These are phyloP conservation scores for Zygosaccharomyces rouxii DNA, from an alignment of 805 yeast genomes.

Conservation along the genomic window DNA sequence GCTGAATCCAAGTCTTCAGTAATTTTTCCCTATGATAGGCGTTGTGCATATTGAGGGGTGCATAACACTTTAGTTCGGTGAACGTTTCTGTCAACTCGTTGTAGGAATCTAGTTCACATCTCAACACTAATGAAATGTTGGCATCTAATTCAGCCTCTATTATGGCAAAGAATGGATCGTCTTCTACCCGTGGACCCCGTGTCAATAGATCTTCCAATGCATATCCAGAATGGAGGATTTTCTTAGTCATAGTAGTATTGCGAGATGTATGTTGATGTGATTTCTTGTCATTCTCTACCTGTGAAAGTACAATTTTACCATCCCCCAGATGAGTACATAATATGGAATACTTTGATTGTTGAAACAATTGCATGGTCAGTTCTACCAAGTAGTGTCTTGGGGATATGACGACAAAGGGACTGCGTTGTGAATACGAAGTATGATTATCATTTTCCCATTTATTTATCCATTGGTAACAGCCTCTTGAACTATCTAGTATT, in stretches of 20 bases:
- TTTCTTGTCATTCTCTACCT: slow-evolving; percentile 12
- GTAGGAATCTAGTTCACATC: slow-evolving; percentile 35
- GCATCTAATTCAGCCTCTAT: slow-evolving; percentile 23
- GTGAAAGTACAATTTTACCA: slow-evolving; percentile 22
- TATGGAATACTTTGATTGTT: slow-evolving; percentile 12
- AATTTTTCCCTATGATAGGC: slow-evolving; percentile 29
- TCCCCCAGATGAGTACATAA: slow-evolving; percentile 17
- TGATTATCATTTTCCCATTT: slow-evolving; percentile 6
- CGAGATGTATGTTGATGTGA: slow-evolving; percentile 11
- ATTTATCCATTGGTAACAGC: slow-evolving; percentile 23
- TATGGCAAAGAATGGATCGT: slow-evolving; percentile 21
- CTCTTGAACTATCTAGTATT: slow-evolving; percentile 19
- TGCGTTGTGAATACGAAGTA: slow-evolving; percentile 9
- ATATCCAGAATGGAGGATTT: slow-evolving; percentile 31
- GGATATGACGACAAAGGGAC: slow-evolving; percentile 20
- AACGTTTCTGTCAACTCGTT: slow-evolving; percentile 18
- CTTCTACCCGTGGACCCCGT: slow-evolving; percentile 1
- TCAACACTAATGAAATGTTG: slow-evolving; percentile 22
- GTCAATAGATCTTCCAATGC: slow-evolving; percentile 30
- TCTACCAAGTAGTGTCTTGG: slow-evolving; percentile 33
- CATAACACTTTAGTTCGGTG: slow-evolving; percentile 33
- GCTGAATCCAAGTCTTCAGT: slow-evolving; percentile 34
- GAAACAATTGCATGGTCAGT: slow-evolving; percentile 25
- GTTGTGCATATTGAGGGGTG: slow-evolving; percentile 20
- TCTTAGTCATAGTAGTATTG: slow-evolving; percentile 12